phyloP scores from a whole-genome alignment of 345 rosid genomes.

The Sisymbrium irio region DNA sequence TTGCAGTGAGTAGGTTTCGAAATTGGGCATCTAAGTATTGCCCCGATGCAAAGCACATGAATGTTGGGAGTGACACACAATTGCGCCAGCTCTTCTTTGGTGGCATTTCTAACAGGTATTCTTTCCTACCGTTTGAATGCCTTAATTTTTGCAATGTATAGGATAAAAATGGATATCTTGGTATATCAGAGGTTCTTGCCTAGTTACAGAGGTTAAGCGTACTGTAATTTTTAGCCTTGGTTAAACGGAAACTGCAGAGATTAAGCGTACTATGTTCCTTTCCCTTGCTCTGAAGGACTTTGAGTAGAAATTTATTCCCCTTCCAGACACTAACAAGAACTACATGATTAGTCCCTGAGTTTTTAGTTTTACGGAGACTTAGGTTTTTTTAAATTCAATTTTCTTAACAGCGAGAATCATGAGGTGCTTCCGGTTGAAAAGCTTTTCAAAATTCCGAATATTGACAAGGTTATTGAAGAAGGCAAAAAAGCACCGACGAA shows the following conservation, averaged over 20 bases:
- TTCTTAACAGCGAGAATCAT: slow-evolving; percentile 43
- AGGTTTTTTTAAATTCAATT: slow-evolving; percentile 7
- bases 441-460: slow-evolving; percentile 64
- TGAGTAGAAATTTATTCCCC: not conserved
- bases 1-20: slow-evolving; percentile 69
- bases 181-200: too few species aligned
- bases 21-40: slow-evolving; percentile 89
- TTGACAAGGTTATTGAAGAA: slow-evolving; percentile 70
- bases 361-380: not conserved
- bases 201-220: not conserved
- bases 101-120: slow-evolving; percentile 73
- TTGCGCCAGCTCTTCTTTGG: slow-evolving; percentile 84
- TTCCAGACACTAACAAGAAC: not conserved
- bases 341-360: not conserved
- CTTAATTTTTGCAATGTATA: not conserved
- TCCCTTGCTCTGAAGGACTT: not conserved
- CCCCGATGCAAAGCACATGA: slow-evolving; percentile 82
- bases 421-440: slow-evolving; percentile 51
- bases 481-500: slow-evolving; percentile 80
- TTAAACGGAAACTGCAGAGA: not conserved
- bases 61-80: slow-evolving; percentile 90
- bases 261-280: not conserved
- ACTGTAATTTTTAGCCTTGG: not conserved
- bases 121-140: not conserved
- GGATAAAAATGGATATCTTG: not conserved